Conservation (phyloP, 306 rosid genomes). For the Cicer chorassanicum region DNA sequence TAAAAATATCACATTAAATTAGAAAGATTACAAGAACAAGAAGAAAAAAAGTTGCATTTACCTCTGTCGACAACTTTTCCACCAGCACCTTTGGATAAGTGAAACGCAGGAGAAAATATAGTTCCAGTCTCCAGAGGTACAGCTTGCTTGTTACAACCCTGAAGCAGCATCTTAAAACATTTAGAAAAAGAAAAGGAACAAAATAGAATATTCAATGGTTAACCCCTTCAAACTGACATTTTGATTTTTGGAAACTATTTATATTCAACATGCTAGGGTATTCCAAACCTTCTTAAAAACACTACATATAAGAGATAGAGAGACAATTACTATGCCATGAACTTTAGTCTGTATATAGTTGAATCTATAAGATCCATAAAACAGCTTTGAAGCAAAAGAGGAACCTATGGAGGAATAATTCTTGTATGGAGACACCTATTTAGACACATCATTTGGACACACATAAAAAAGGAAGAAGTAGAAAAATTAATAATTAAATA, state of each 20-base stretch:
- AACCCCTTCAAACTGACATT: constrained; percentile 35
- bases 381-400: constrained; percentile 24
- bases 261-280: constrained; percentile 22
- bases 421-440: too few species aligned
- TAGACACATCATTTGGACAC: too few species aligned
- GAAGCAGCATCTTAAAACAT: constrained; percentile 41
- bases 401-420: not conserved
- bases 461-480: too few species aligned
- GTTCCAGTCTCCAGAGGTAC: constrained; percentile 62
- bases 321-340: constrained; percentile 4
- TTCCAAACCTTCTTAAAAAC: constrained; percentile 20
- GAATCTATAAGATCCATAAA: constrained; percentile 22
- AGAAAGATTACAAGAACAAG: constrained; percentile 11
- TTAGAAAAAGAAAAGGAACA: not conserved
- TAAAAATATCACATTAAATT: constrained; percentile 40
- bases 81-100: constrained; percentile 64
- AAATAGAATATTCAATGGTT: not conserved
- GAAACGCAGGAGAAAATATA: constrained; percentile 93
- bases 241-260: constrained; percentile 26
- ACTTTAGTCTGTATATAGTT: not conserved
- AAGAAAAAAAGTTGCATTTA: constrained; percentile 49
- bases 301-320: constrained; percentile 13
- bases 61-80: constrained; percentile 74
- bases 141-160: constrained; percentile 63
- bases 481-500: too few species aligned